Evolutionary conservation across 805 yeast genomes (phyloP), one percentile per base, ranked within the genome.

Genomic region (Metschnikowia shivogae): DNA sequence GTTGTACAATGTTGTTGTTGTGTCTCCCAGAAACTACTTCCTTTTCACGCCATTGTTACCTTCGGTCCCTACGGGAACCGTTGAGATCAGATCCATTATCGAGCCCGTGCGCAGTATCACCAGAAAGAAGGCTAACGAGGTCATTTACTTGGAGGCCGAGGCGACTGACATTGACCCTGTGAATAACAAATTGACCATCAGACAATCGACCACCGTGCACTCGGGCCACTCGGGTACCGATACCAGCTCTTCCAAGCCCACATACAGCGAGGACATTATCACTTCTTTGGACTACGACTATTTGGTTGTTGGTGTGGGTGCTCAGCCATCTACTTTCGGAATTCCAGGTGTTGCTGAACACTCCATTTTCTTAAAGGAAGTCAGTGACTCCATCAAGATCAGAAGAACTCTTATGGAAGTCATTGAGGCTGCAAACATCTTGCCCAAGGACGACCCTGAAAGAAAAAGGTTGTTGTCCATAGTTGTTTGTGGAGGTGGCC

Each of bases 401-500:
- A 80, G 97, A 68, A 77, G 76, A 61, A 81, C 85, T 56, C 76
- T 90, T 52, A 86, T 89, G 84, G 88, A 87, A 63, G 79, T 86
- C 57, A 82, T 90, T 59, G 97, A 92, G 73, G 85, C 89, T 52
- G 96, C 97, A 35, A 81, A 86, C 56, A 73, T 84, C 53, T 77
- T 89, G 56, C 87, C 93, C 46, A 78, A 77, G 56, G 82, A 73
- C 44, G 87, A 81, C 55, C 82, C 82, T 17, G 95, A 87, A 64
- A 81, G 97, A 69, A 79, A 81, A 69, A 81, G 96, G 65, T 77
- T 92, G 58, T 77, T 90, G 63, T 85, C 84, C 51, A 83, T 89
- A 58, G 92, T 92, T 51, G 95, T 92, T 51, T 95, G 93, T 56
- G 98, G 98, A 60, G 98, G 97, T 69, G 98, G 98, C 53, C 97